Evolutionary conservation across 345 rosid species (phyloP), one percentile per base, ranked within the genome.

Genomic region (Tarenaya hassleriana): DNA sequence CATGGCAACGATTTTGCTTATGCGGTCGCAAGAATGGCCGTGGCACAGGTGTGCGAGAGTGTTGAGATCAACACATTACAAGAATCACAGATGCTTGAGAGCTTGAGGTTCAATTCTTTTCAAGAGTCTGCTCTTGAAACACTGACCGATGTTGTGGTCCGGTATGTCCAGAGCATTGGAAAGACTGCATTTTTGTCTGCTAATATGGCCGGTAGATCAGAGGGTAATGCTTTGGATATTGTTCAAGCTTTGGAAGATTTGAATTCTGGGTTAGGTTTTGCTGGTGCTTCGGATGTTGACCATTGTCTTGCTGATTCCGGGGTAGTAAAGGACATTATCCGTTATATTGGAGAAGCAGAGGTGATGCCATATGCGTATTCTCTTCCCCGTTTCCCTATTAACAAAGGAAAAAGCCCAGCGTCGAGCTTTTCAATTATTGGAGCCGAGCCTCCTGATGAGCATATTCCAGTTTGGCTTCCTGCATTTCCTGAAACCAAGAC

Each of bases 391-490:
- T 78, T 90, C 55, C 96, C 95, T 1, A 60, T 78, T 39, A 48
- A 67, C 51, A 77, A 71, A 74, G 89, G 74, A 19, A 41, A 64
- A 56, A 75, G 64, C 47, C 72, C 42, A 13, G 57, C 51, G 11
- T 67, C 72, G 20, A 78, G 80, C 47, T 86, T 82, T 69, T 55
- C 42, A 33, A 74, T 54, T 57, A 69, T 64, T 62, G 87, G 85
- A 19, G 72, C 46, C 66, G 88, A 80, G 60, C 83, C 88, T 72
- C 86, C 83, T 32, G 68, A 38, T 40, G 79, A 78, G 41, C 84
- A 90, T 43, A 84, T 87, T 46, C 96, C 98, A 3, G 59, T 50
- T 64, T 90, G 98, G 96, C 67, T 90, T 67, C 92, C 87, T 48
- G 72, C 71, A 34, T 84, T 86, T 57, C 95, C 96, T 3, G 76